A percentile compares a stretch with the other conserved stretches of the same genome.
phyloP scores from a whole-genome alignment of 306 rosid genomes.

The Hippophae tibetana region DNA sequence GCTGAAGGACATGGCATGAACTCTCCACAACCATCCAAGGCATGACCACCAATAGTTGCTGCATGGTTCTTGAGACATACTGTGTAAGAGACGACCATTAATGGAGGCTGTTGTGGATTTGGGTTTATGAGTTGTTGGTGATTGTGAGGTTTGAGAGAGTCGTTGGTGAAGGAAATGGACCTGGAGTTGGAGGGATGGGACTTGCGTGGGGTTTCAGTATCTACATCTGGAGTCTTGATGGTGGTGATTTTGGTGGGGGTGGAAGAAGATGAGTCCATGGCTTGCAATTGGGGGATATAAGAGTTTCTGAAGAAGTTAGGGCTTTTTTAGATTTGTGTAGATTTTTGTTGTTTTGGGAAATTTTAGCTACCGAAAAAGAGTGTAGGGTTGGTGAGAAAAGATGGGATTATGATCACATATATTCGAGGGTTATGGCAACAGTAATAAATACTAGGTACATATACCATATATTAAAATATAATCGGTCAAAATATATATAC shows the following conservation, averaged over 20 bases:
- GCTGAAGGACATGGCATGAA: constrained; percentile 53
- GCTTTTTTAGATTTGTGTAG: constrained; percentile 16
- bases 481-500: no score
- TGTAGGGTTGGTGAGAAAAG: constrained; percentile 8
- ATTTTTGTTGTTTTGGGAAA: background rate
- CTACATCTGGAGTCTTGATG: constrained; percentile 26
- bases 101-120: background rate
- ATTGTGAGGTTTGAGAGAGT: constrained; percentile 34
- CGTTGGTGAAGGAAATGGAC: constrained; percentile 44
- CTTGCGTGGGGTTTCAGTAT: constrained; percentile 37
- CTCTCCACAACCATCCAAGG: constrained; percentile 89
- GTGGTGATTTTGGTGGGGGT: constrained; percentile 15
- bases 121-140: background rate
- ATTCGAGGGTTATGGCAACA: no score
- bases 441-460: no score
- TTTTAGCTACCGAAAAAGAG: background rate
- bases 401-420: background rate
- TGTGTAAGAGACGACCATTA: constrained; percentile 34
- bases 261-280: constrained; percentile 34
- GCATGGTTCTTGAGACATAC: constrained; percentile 93
- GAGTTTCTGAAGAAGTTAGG: constrained; percentile 25
- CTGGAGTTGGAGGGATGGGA: constrained; percentile 19
- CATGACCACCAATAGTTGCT: constrained; percentile 71
- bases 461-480: no score
- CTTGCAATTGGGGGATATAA: constrained; percentile 8